Evolutionary conservation across 768 basidiomycete species (phyloP), one percentile per base, ranked within the genome.

Genomic region (Suillus alpinus): DNA sequence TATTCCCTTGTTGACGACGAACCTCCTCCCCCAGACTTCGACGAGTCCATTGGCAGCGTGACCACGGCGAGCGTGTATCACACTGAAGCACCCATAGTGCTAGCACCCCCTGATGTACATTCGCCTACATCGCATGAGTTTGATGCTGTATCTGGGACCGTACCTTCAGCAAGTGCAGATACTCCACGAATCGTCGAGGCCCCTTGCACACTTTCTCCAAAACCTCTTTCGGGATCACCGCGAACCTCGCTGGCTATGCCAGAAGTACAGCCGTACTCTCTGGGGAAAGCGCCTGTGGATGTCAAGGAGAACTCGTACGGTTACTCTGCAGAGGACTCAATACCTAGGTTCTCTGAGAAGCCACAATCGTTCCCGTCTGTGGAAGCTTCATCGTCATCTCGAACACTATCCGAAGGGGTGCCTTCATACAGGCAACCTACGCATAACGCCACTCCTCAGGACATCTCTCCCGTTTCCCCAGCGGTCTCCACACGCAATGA

Each of bases 1-100:
- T 69, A 69, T 60, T 65, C 65, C 9, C 62, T 73, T 6, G 39
- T 71, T 23, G 67, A 71, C 20, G 67, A 71, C 3, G 59, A 65
- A 36, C 59, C 57, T 23, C 69, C 69, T 32, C 70, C 71, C 20
- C 65, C 71, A 34, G 62, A 67, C 5, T 71, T 73, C 31, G 63
- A 64, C 23, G 69, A 68, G 52, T 53, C 52, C 23, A 26, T 37
- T 36, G 10, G 52, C 36, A 23, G 14, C 36, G 8, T 6, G 34
- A 37, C 7, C 2, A 10, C 14, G 20, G 20, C 36, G 23, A 53
- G 52, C 23, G 6, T 8, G 8, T 16, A 37, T 37, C 36, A 37
- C 3, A 14, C 20, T 10, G 52, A 37, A 53, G 14, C 23, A 18
- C 18, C 29, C 29, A 2, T 26, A 53, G 36, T 53, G 23, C 20